Percentiles rank a stretch among this genome's conserved stretches.
phyloP scores from a whole-genome alignment of 805 yeast species.

The Komagataella pastoris region DNA sequence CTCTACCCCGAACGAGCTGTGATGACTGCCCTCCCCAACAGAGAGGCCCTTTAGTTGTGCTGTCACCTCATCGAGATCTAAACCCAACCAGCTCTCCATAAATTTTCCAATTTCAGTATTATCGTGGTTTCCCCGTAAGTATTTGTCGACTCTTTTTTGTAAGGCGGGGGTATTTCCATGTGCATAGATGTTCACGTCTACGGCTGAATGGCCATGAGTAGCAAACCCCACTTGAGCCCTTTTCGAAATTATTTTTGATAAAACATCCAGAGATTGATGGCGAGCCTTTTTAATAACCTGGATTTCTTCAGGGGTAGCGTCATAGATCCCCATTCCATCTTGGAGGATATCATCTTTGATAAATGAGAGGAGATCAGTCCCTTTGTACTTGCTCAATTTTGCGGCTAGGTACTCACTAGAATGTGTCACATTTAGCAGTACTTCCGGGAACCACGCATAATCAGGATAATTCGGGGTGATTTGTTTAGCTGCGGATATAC shows the following conservation, averaged over 20 bases:
- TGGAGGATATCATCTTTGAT: conserved; percentile 41
- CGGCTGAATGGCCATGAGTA: conserved; percentile 93
- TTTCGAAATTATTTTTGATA: conserved; percentile 62
- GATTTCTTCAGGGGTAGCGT: conserved; percentile 43
- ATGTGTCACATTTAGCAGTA: conserved; percentile 51
- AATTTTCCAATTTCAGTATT: conserved; percentile 75
- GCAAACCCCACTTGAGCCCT: conserved; percentile 94
- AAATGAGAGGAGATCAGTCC: conserved; percentile 25
- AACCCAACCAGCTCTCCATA: conserved; percentile 40
- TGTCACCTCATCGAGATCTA: conserved; percentile 30
- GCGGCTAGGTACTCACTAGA: conserved; percentile 60
- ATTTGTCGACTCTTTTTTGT: conserved; percentile 22
- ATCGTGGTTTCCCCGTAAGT: conserved; percentile 70
- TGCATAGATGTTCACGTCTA: conserved; percentile 87
- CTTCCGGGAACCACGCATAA: conserved; percentile 79
- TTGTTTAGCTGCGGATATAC: conserved; percentile 80
- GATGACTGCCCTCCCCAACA: conserved; percentile 4
- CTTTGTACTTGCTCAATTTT: conserved; percentile 25
- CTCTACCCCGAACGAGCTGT: not conserved
- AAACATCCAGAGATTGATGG: conserved; percentile 24
- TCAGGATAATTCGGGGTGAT: conserved; percentile 60
- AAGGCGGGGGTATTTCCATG: conserved; percentile 44
- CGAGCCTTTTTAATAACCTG: conserved; percentile 22
- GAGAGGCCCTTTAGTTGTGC: conserved; percentile 17
- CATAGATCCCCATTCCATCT: conserved; percentile 52